phyloP scores from a whole-genome alignment of 1,284 basidiomycete species.

The Porodaedalea pini region DNA sequence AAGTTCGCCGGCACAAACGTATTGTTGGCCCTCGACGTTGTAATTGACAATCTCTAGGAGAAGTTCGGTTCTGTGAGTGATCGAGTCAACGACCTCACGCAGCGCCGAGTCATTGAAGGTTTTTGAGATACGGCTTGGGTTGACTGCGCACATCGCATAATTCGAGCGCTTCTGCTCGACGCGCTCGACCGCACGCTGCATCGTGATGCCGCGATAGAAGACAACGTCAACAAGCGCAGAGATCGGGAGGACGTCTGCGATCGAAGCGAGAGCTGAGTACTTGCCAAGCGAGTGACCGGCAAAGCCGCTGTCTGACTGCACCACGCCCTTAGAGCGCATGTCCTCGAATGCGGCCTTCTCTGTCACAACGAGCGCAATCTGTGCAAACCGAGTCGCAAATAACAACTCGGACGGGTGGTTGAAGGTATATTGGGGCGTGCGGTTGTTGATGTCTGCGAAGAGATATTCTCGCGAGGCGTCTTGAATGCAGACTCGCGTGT shows the following conservation, averaged over 20 bases:
- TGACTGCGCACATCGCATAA: no score
- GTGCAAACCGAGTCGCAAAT: slow-evolving; percentile 97
- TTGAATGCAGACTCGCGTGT: no score
- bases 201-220: slow-evolving; percentile 99
- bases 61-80: slow-evolving; percentile 59
- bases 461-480: no score
- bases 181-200: slow-evolving; percentile 97
- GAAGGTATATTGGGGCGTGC: no score
- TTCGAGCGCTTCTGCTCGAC: slow-evolving; percentile 86
- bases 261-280: slow-evolving; percentile 95
- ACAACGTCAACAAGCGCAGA: slow-evolving; percentile 95
- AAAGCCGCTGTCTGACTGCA: no score
- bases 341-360: slow-evolving; percentile 98
- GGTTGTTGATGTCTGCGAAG: no score
- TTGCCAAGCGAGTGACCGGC: slow-evolving; percentile 98
- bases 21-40: slow-evolving; percentile 98
- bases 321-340: slow-evolving; percentile 93
- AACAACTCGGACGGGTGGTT: no score
- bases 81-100: slow-evolving; percentile 82
- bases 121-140: slow-evolving; percentile 91
- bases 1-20: slow-evolving; percentile 96
- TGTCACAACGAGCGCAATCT: slow-evolving; percentile 95
- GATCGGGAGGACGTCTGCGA: slow-evolving; percentile 92
- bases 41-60: slow-evolving; percentile 76
- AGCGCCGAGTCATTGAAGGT: slow-evolving; percentile 81